Evolutionary conservation across 2,329 filamentous ascomycete genomes (phyloP), one percentile per base, ranked within the genome.

Genomic region (Diaporthe humulicola): DNA sequence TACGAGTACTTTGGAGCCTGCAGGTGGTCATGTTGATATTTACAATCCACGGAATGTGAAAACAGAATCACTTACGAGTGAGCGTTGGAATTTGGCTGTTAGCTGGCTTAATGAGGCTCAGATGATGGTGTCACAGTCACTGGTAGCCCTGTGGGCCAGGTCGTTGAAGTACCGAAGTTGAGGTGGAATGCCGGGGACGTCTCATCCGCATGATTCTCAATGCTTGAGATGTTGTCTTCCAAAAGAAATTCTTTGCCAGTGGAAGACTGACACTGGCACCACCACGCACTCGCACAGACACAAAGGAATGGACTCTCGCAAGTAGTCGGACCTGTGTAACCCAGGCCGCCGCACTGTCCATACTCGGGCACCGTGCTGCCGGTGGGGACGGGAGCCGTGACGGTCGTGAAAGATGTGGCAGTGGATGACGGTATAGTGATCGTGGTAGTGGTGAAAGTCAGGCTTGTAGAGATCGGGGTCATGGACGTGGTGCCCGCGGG

Each of bases 271-370:
- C 83, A 85, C 60, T 81, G 77, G 4, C 83, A 80, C 82, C 82
- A 84, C 79, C 81, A 84, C 3, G 76, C 76, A 48, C 81, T 77
- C 8, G 72, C 40, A 6, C 54, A 56, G 15, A 81, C 78, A 72
- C 83, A 84, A 19, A 52, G 77, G 75, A 80, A 83, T 4, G 81
- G 81, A 38, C 80, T 58, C 38, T 75, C 72, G 71, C 83, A 85
- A 33, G 77, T 66, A 14, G 83, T 84, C 67, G 81, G 72, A 1
- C 83, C 84, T 6, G 76, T 78, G 73, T 83, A 84, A 1, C 79
- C 81, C 8, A 67, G 71, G 3, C 84, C 84, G 57, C 83, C 84
- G 64, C 84, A 86, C 78, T 84, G 82, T 38, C 79, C 79, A 80
- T 81, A 85, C 69, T 84, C 81, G 15, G 78, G 74, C n/a, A 83